Conservation (phyloP, 2,329 filamentous ascomycete genomes). For the Aureobasidium sp. region DNA sequence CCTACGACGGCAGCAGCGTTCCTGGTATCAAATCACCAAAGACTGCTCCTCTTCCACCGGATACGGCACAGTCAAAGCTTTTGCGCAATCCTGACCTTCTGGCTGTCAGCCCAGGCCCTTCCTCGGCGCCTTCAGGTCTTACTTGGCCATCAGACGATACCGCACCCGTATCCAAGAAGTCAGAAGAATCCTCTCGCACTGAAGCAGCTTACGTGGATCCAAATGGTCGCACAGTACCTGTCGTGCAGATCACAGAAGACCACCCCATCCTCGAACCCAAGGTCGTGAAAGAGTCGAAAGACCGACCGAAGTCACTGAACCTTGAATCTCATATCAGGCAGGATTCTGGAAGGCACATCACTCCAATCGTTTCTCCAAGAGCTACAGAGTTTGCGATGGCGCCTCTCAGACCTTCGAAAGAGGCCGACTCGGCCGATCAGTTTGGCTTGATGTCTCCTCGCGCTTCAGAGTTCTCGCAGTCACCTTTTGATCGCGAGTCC, state of each 20-base stretch:
- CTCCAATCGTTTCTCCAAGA: slow-evolving; percentile 32
- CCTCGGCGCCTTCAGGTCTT: slow-evolving; percentile 59
- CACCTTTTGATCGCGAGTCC: slow-evolving; percentile 29
- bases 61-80: slow-evolving; percentile 6
- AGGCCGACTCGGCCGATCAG: slow-evolving; percentile 29
- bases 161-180: background rate
- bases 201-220: slow-evolving; percentile 43
- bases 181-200: slow-evolving; percentile 44
- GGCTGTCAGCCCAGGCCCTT: slow-evolving; percentile 50
- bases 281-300: background rate
- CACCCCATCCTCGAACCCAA: slow-evolving; percentile 5
- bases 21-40: slow-evolving; percentile 35
- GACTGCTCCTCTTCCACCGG: slow-evolving; percentile 52
- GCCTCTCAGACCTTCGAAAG: slow-evolving; percentile 26
- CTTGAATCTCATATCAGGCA: slow-evolving; percentile 15
- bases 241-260: slow-evolving; percentile 23
- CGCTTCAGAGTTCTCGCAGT: slow-evolving; percentile 34
- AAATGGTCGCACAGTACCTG: slow-evolving; percentile 29
- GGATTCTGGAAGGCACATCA: slow-evolving; percentile 13
- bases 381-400: slow-evolving; percentile 32
- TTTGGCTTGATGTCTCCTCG: slow-evolving; percentile 36
- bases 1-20: background rate
- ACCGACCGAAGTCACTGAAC: slow-evolving; percentile 16
- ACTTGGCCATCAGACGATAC: slow-evolving; percentile 44
- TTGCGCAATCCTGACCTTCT: slow-evolving; percentile 21